These are phyloP conservation scores for Davidsoniella eucalypti DNA, from an alignment of 2,329 filamentous ascomycete genomes.

Conservation along the genomic window DNA sequence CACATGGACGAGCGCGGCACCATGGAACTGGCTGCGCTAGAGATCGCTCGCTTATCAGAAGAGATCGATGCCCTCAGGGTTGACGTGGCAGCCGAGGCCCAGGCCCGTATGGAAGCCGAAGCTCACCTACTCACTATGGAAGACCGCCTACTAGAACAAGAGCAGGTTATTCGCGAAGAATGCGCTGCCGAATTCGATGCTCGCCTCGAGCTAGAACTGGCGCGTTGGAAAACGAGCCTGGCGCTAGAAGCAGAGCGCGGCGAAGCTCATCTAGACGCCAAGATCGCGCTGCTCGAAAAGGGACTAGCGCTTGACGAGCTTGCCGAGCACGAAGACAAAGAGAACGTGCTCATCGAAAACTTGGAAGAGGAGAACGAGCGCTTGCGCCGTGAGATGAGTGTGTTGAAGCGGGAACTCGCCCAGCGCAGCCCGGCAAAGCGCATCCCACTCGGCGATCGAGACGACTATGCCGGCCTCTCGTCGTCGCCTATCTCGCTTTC, in stretches of 20 bases:
- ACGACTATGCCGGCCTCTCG: conserved; percentile 23
- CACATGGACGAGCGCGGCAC: conserved; percentile 44
- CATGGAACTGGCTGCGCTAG: conserved; percentile 64
- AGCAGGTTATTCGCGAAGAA: conserved; percentile 76
- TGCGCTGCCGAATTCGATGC: conserved; percentile 76
- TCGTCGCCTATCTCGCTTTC: too few relatives aligned
- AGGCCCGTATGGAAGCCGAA: conserved; percentile 55
- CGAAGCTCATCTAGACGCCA: conserved; percentile 76
- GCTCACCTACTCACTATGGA: conserved; percentile 55
- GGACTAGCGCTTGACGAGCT: conserved; percentile 21
- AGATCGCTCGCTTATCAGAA: conserved; percentile 62
- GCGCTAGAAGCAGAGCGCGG: conserved; percentile 63
- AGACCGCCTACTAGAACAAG: conserved; percentile 48
- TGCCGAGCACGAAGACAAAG: conserved; percentile 31
- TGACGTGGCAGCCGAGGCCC: conserved; percentile 53
- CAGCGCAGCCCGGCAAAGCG: conserved; percentile 47
- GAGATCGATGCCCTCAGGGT: conserved; percentile 61
- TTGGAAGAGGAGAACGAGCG: conserved; percentile 56
- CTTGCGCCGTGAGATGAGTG: conserved; percentile 45
- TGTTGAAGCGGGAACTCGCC: conserved; percentile 48
- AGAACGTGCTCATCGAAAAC: conserved; percentile 45
- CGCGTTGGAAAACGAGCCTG: conserved; percentile 64
- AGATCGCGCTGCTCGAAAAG: conserved; percentile 51
- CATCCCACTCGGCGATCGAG: conserved; percentile 36
- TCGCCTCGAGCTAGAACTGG: conserved; percentile 55